These are phyloP conservation scores for Aspergillus neotritici DNA, from an alignment of 2,329 filamentous ascomycete genomes.

Conservation along the genomic window DNA sequence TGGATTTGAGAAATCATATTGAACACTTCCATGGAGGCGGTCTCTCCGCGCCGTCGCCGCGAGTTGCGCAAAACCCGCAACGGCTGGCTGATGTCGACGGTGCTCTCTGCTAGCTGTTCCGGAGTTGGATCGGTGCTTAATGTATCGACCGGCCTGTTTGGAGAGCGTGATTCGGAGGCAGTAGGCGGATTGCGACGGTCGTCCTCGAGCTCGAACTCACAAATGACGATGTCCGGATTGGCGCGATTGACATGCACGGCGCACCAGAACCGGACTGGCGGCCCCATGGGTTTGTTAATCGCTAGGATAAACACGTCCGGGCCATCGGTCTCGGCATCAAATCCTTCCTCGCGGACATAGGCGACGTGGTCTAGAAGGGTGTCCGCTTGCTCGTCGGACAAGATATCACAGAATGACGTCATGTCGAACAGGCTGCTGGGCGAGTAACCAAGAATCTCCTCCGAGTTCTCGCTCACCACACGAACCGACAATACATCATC, in stretches of 20 bases:
- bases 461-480: constrained; percentile 76
- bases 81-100: constrained; percentile 67
- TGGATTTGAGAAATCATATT: constrained; percentile 90
- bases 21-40: constrained; percentile 85
- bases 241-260: constrained; percentile 70
- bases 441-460: constrained; percentile 66
- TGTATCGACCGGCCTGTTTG: constrained; percentile 47
- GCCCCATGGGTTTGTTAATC: constrained; percentile 54
- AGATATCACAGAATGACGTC: constrained; percentile 72
- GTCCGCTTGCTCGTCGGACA: constrained; percentile 77
- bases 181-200: constrained; percentile 55
- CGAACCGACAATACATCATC: constrained; percentile 65
- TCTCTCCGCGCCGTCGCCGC: constrained; percentile 68
- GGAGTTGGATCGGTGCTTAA: constrained; percentile 65
- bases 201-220: constrained; percentile 83
- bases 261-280: constrained; percentile 72
- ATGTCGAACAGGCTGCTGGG: constrained; percentile 70
- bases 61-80: constrained; percentile 71
- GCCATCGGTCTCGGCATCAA: constrained; percentile 67
- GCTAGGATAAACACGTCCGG: constrained; percentile 81
- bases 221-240: constrained; percentile 68
- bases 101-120: constrained; percentile 71
- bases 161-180: constrained; percentile 14
- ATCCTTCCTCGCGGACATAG: constrained; percentile 77
- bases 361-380: constrained; percentile 81